A percentile compares a stretch with the other conserved stretches of the same genome.
These are phyloP conservation scores for Geosmithia putterillii DNA, from an alignment of 2,329 filamentous ascomycete species.

Conservation along the genomic window DNA sequence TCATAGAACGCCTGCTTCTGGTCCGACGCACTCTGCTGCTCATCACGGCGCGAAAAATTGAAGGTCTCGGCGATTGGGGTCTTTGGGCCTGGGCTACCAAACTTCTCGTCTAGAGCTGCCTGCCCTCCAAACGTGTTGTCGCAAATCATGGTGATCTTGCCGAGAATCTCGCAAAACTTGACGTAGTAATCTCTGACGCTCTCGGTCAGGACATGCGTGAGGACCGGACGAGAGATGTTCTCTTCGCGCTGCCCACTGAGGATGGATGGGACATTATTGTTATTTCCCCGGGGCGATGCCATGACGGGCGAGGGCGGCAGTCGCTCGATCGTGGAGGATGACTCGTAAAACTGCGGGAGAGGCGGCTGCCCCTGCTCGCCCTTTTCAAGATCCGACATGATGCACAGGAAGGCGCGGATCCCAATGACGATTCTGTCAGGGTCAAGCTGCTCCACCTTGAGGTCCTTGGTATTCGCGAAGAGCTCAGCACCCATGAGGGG, in stretches of 20 bases:
- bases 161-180: conserved; percentile 87
- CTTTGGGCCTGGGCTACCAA: conserved; percentile 75
- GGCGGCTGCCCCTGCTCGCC: conserved; percentile 66
- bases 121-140: conserved; percentile 96
- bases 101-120: conserved; percentile 90
- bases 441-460: conserved; percentile 84
- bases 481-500: conserved; percentile 86
- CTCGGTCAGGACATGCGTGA: conserved; percentile 55
- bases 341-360: conserved; percentile 60
- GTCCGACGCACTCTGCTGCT: conserved; percentile 58
- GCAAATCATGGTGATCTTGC: conserved; percentile 91
- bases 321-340: conserved; percentile 26
- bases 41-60: conserved; percentile 76
- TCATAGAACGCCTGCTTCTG: conserved; percentile 94
- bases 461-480: conserved; percentile 63
- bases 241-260: conserved; percentile 40
- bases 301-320: conserved; percentile 36
- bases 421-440: conserved; percentile 97
- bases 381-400: conserved; percentile 87
- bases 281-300: conserved; percentile 16
- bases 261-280: conserved; percentile 1
- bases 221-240: conserved; percentile 51
- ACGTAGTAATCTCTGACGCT: conserved; percentile 74
- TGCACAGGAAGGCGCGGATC: conserved; percentile 83
- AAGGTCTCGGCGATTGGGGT: conserved; percentile 93